Evolutionary conservation across 192 early-diverging fungal species (phyloP), one percentile per base, ranked within the genome.

Genomic region (Pecoramyces ruminantium): DNA sequence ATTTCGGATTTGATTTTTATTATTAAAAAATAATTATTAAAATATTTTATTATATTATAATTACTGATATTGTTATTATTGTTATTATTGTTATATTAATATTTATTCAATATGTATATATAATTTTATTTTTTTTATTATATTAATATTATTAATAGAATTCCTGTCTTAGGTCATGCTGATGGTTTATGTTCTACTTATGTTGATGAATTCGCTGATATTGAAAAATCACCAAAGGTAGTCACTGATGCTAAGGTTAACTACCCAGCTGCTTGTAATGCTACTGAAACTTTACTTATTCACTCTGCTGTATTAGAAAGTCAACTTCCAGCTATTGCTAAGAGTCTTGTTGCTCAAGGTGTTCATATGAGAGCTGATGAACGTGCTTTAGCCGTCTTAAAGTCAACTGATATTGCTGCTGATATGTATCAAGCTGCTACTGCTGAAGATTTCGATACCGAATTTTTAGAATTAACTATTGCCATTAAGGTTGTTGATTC

Each of bases 131-230:
- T n/a, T n/a, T n/a, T n/a, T n/a, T n/a, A n/a, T n/a, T n/a, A n/a
- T n/a, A n/a, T n/a, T n/a, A n/a, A n/a, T n/a, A n/a, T n/a, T n/a
- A n/a, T n/a, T n/a, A n/a, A 21, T 84, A 94, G 97, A 79, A 99
- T 99, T 81, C 98, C 98, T 29, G 98, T 99, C n/a, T 89, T 99
- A 30, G 98, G 98, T 77, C 98, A 99, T 83, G 98, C 98, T 34
- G 98, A 99, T 86, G 98, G 98, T 28, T 85, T 99, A 77, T 99
- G 98, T 88, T 92, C 95, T 13, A 90, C 94, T 11, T 99, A 91
- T 84, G 83, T 99, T 30, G 96, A 98, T 85, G 90, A 91, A 79
- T 86, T 88, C 21, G 93, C 95, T 29, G 94, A 97, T 82, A 81
- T 90, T n/a, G 83, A 84, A 9, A 95, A 94, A 83, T 95, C 96